A percentile compares a stretch with the other conserved stretches of the same genome.
These are phyloP conservation scores for Lophiotrema nucula DNA, from an alignment of 495 filamentous ascomycete genomes.

Conservation along the genomic window DNA sequence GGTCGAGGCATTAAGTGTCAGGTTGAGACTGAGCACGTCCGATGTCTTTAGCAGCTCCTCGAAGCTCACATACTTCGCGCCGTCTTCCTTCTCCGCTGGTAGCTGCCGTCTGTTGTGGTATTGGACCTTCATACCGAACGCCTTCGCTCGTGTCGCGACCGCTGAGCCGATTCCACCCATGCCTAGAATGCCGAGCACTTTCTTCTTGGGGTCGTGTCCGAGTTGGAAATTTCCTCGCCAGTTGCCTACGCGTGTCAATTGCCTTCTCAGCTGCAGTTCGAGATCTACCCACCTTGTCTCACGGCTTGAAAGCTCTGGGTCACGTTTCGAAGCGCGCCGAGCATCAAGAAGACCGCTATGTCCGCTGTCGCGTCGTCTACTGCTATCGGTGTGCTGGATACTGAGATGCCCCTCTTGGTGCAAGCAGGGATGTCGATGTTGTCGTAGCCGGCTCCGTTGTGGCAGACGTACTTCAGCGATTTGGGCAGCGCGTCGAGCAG, in stretches of 20 bases:
- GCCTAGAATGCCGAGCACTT: constrained; percentile 60
- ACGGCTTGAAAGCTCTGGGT: constrained; percentile 63
- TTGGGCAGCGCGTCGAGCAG: constrained; percentile 36
- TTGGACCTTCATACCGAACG: constrained; percentile 44
- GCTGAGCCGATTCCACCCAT: constrained; percentile 82
- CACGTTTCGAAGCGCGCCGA: constrained; percentile 49
- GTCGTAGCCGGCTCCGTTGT: constrained; percentile 45
- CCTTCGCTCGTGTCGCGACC: constrained; percentile 37
- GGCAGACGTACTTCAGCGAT: constrained; percentile 37
- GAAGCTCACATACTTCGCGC: constrained; percentile 42
- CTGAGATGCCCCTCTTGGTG: constrained; percentile 35
- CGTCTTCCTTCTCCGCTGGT: constrained; percentile 32
- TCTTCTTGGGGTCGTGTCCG: constrained; percentile 46
- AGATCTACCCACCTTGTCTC: constrained; percentile 47
- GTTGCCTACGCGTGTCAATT: constrained; percentile 27
- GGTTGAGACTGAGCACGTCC: constrained; percentile 42
- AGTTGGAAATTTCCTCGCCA: constrained; percentile 49
- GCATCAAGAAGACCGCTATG: constrained; percentile 42
- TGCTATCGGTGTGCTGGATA: constrained; percentile 40
- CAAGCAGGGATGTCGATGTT: constrained; percentile 41
- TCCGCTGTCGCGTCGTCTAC: constrained; percentile 43
- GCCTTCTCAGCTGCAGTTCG: neutral
- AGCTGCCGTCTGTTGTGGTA: constrained; percentile 42
- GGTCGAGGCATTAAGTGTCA: constrained; percentile 40
- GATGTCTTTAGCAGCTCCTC: constrained; percentile 43